A percentile compares a stretch with the other conserved stretches of the same genome.
Conservation (phyloP, 208 protist genomes). For the Trypanosoma avium region DNA sequence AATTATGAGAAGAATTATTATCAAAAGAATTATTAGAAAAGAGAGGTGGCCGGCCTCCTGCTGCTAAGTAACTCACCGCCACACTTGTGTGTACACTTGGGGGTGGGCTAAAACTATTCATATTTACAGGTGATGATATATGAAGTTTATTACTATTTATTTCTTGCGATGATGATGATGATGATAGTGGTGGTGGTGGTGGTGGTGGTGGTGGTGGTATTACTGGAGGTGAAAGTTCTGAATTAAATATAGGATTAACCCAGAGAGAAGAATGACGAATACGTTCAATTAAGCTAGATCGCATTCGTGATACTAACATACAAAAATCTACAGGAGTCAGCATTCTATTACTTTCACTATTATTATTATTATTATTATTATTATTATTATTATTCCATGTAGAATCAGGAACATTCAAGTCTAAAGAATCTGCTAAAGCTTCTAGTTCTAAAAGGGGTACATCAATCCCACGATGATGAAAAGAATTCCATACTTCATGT, state of each 20-base stretch:
- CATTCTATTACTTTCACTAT: slow-evolving; percentile 27
- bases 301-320: slow-evolving; percentile 65
- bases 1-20: too few relatives aligned
- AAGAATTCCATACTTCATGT: slow-evolving; percentile 31
- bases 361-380: slow-evolving; percentile 1
- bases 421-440: slow-evolving; percentile 60
- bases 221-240: too few relatives aligned
- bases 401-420: slow-evolving; percentile 21
- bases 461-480: slow-evolving; percentile 29
- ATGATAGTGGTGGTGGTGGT: neutral
- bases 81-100: slow-evolving; percentile 27
- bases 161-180: slow-evolving; percentile 1
- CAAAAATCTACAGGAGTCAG: slow-evolving; percentile 76
- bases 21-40: too few relatives aligned
- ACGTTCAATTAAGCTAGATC: slow-evolving; percentile 46
- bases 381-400: neutral
- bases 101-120: slow-evolving; percentile 24
- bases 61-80: slow-evolving; percentile 8
- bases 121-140: neutral
- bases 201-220: neutral
- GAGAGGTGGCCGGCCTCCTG: too few relatives aligned
- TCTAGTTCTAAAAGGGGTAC: slow-evolving; percentile 52
- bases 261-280: slow-evolving; percentile 33
- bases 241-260: too few relatives aligned
- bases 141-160: neutral